phyloP scores from a whole-genome alignment of 768 basidiomycete species.

The Daedaleopsis nitida region DNA sequence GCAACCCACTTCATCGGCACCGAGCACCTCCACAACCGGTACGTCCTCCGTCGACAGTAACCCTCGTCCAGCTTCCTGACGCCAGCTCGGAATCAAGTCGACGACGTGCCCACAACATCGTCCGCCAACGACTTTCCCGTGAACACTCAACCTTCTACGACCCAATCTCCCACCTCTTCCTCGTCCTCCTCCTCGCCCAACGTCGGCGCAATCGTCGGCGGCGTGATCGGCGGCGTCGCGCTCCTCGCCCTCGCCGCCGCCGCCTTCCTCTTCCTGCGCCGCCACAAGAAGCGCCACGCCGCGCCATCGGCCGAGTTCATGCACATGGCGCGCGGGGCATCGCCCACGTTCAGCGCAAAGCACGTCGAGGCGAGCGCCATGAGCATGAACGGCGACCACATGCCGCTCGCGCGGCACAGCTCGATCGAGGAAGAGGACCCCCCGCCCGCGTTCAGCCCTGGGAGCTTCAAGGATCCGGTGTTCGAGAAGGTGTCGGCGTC shows the following conservation, averaged over 20 bases:
- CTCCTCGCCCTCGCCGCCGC: conserved; percentile 24
- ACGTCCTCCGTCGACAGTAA: not conserved
- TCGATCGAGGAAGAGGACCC: conserved; percentile 12
- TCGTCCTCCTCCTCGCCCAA: conserved; percentile 4
- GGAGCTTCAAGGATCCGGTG: conserved; percentile 24
- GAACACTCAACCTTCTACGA: no score
- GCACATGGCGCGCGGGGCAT: conserved; percentile 9
- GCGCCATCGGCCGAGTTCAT: conserved; percentile 63
- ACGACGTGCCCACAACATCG: no score
- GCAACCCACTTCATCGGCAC: not conserved
- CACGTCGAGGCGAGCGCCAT: not conserved
- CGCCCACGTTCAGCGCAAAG: not conserved
- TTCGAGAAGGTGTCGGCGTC: conserved; percentile 27
- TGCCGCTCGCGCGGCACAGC: conserved; percentile 11
- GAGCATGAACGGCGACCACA: not conserved
- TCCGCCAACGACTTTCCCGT: no score
- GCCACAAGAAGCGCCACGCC: conserved; percentile 39
- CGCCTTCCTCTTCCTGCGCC: conserved; percentile 43
- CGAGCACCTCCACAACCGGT: not conserved
- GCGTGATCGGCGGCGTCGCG: conserved; percentile 50
- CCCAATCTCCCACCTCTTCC: not conserved
- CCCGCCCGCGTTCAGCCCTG: conserved; percentile 28
- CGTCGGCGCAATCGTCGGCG: conserved; percentile 55
- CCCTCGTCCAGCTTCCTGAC: not conserved
- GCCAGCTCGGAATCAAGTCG: not conserved